Conservation (phyloP, 495 filamentous ascomycete species). For the Penicillium chermesinum region DNA sequence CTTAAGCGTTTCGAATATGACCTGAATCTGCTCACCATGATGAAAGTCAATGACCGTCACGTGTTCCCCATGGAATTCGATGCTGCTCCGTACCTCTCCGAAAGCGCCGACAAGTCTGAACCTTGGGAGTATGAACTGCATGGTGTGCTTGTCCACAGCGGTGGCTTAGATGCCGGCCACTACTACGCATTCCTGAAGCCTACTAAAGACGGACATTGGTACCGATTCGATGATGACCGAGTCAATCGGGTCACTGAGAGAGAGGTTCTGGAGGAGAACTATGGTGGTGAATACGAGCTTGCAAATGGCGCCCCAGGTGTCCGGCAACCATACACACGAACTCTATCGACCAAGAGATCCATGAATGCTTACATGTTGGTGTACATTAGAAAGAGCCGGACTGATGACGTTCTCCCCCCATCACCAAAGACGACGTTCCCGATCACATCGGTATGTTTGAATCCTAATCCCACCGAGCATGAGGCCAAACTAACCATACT, state of each 20-base stretch:
- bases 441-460: slow-evolving; percentile 65
- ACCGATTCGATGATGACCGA: slow-evolving; percentile 94
- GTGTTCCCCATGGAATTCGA: slow-evolving; percentile 95
- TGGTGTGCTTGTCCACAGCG: slow-evolving; percentile 93
- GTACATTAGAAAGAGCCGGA: slow-evolving; percentile 80
- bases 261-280: slow-evolving; percentile 95
- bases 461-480: background rate
- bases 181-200: slow-evolving; percentile 98
- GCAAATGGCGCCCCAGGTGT: slow-evolving; percentile 53
- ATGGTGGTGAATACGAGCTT: slow-evolving; percentile 76
- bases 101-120: slow-evolving; percentile 81
- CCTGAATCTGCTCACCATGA: slow-evolving; percentile 91
- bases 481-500: slow-evolving; percentile 1
- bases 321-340: slow-evolving; percentile 63
- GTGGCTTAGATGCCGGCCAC: slow-evolving; percentile 95
- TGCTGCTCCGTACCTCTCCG: slow-evolving; percentile 79
- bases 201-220: slow-evolving; percentile 85
- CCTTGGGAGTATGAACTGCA: slow-evolving; percentile 88
- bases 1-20: slow-evolving; percentile 99
- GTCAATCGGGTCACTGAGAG: slow-evolving; percentile 88
- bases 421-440: slow-evolving; percentile 72
- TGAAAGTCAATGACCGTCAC: slow-evolving; percentile 98
- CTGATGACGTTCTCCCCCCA: slow-evolving; percentile 74
- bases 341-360: slow-evolving; percentile 61
- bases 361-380: slow-evolving; percentile 97